Base-by-base conservation (phyloP, 2,329 filamentous ascomycete species). In the Lasiodiplodia hormozganensis region DNA sequence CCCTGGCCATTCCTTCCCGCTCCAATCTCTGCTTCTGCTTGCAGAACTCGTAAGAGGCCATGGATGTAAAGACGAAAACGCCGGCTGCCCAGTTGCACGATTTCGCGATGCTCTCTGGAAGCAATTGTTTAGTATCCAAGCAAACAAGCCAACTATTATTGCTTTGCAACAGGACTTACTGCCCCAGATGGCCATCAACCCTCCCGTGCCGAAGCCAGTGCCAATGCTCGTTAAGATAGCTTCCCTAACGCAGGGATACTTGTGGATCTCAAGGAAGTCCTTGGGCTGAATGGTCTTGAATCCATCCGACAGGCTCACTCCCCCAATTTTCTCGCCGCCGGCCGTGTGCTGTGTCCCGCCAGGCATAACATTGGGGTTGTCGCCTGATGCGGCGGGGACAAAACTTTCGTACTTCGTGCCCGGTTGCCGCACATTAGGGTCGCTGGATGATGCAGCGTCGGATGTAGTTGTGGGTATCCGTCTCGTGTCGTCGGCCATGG, bases 41-140 rank as follows among this genome's bases (percentile, higher is more conserved):
- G 81, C 95, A 98, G 75, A 91, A 93, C 80, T 97, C 93, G 81
- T 94, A 96, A 62, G 90, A 90, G 36, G 86, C 85, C 57, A 91
- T 83, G n/a, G 91, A 90, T 7, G 87, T 87, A 23, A 91, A 77
- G 28, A 90, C 84, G 78, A 96, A 97, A 43, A 88, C 85, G 7
- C 89, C 92, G 6, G 96, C 93, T 0, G 93, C 94, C 92, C 92
- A 97, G 75, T 96, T 96, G 43, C 91, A 90, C 0, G 92, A 88
- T 74, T 87, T 88, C 68, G 86, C 86, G 70, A 93, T 81, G 21
- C 86, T 85, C 52, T 86, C 88, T 87, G 72, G 76, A 77, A n/a
- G 16, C 16, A 7, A n/a, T 2, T 7, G 11, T 3, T 64, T 31
- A 64, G 43, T 18, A 56, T 57, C 69, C 74, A 70, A 73, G 31